Evolutionary conservation across 2,329 filamentous ascomycete genomes (phyloP).

Genomic region (Alternaria arborescens): DNA sequence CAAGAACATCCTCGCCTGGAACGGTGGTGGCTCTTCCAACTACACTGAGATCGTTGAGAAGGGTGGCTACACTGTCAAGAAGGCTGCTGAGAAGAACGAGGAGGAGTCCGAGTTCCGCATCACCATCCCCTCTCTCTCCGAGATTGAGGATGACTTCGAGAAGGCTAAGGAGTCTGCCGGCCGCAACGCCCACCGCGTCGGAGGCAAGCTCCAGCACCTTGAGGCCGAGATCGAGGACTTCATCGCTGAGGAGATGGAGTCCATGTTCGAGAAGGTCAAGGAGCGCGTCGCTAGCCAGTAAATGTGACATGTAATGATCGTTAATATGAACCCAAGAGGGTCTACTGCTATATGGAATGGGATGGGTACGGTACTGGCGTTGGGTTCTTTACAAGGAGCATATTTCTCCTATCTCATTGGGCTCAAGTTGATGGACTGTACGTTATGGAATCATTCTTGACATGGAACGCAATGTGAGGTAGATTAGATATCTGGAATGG

Average conservation of each 20-base stretch:
- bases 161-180: conserved; percentile 49
- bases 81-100: conserved; percentile 32
- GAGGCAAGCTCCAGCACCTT: conserved; percentile 59
- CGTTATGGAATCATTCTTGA: conserved; percentile 4
- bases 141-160: conserved; percentile 49
- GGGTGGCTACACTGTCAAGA: conserved; percentile 71
- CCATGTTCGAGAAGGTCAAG: conserved; percentile 63
- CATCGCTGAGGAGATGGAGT: conserved; percentile 59
- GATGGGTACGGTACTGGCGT: conserved; percentile 17
- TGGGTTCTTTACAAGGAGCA: conserved; percentile 15
- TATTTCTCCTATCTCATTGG: conserved; percentile 17
- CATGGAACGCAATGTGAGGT: conserved; percentile 15
- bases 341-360: conserved; percentile 13
- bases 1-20: conserved; percentile 96
- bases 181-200: conserved; percentile 54
- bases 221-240: conserved; percentile 57
- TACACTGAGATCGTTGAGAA: conserved; percentile 81
- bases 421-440: conserved; percentile 25
- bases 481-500: conserved; percentile 22
- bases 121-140: conserved; percentile 48
- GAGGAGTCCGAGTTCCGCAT: conserved; percentile 51
- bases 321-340: conserved; percentile 7
- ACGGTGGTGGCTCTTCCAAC: conserved; percentile 94
- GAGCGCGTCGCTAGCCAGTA: conserved; percentile 48
- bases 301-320: conserved; percentile 6